A percentile compares a stretch with the other conserved stretches of the same genome.
Evolutionary conservation across 2,329 filamentous ascomycete species (phyloP).

Genomic region (Zasmidium citrigriseum): DNA sequence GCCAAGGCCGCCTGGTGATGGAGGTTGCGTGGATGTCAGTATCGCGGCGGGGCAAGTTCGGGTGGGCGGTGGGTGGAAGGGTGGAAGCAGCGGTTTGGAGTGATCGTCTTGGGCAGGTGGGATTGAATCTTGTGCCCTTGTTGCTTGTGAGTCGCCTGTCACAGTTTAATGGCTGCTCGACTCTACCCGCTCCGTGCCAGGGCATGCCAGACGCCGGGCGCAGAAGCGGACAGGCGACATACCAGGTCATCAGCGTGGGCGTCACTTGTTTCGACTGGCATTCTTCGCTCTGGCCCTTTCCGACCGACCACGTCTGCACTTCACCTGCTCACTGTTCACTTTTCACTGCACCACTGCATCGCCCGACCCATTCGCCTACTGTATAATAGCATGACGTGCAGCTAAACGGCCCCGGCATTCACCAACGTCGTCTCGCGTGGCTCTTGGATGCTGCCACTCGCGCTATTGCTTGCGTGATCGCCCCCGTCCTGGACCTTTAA

Average conservation of each 20-base stretch:
- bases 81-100: not conserved
- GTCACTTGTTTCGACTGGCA: not conserved
- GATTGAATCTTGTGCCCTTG: not conserved
- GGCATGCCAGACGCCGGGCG: not conserved
- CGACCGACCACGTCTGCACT: not conserved
- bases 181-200: not conserved
- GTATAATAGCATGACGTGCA: constrained; percentile 10
- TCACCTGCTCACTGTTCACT: too few relatives aligned
- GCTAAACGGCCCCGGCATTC: constrained; percentile 5
- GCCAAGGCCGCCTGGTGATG: too few relatives aligned
- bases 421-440: constrained; percentile 10
- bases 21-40: too few relatives aligned
- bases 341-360: not conserved
- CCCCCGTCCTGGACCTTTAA: not conserved
- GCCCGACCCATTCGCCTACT: not conserved
- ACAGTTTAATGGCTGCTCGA: not conserved
- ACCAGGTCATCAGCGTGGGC: too few relatives aligned
- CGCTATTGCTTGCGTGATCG: constrained; percentile 16
- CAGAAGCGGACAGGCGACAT: too few relatives aligned
- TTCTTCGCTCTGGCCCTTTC: not conserved
- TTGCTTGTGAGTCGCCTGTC: not conserved
- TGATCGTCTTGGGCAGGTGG: not conserved
- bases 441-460: constrained; percentile 14
- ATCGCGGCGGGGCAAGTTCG: too few relatives aligned
- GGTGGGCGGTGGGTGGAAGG: too few relatives aligned